Evolutionary conservation across 1,284 basidiomycete species (phyloP).

Genomic region (Lentinula novae-zelandiae): DNA sequence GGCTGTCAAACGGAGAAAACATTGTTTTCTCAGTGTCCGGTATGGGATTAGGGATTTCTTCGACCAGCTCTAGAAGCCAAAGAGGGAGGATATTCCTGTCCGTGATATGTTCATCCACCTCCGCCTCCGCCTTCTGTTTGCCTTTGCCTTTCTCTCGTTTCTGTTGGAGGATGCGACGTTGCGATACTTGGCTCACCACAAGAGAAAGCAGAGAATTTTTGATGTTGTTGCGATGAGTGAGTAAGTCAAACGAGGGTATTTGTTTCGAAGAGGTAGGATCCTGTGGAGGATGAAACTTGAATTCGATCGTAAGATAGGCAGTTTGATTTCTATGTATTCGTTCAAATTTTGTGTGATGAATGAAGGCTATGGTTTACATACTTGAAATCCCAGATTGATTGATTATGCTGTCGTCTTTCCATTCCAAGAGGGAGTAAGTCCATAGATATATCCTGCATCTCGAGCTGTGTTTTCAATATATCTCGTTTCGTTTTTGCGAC

Average conservation of each 20-base stretch:
- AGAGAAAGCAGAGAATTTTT: slow-evolving; percentile 46
- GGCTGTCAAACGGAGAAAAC: not conserved
- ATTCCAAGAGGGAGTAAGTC: slow-evolving; percentile 81
- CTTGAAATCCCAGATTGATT: slow-evolving; percentile 80
- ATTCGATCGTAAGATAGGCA: slow-evolving; percentile 71
- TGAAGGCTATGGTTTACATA: slow-evolving; percentile 34
- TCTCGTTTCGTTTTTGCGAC: slow-evolving; percentile 15
- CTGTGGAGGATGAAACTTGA: slow-evolving; percentile 54
- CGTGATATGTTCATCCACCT: not conserved
- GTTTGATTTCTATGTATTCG: slow-evolving; percentile 51
- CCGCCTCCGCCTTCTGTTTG: slow-evolving; percentile 1
- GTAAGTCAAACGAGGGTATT: slow-evolving; percentile 32
- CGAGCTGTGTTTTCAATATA: slow-evolving; percentile 15
- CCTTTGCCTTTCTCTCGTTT: slow-evolving; percentile 4
- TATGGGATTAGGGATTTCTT: not conserved
- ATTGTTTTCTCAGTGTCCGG: not conserved
- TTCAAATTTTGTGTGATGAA: slow-evolving; percentile 6
- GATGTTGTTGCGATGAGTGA: slow-evolving; percentile 61
- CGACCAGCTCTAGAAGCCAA: slow-evolving; percentile 4
- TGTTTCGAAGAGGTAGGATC: slow-evolving; percentile 24
- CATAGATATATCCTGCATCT: slow-evolving; percentile 50
- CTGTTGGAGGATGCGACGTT: not conserved
- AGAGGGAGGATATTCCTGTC: not conserved
- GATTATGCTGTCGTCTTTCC: slow-evolving; percentile 71
- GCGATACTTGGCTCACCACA: slow-evolving; percentile 38